Conservation (phyloP, 2,329 filamentous ascomycete genomes). For the Penicillium concentricum region DNA sequence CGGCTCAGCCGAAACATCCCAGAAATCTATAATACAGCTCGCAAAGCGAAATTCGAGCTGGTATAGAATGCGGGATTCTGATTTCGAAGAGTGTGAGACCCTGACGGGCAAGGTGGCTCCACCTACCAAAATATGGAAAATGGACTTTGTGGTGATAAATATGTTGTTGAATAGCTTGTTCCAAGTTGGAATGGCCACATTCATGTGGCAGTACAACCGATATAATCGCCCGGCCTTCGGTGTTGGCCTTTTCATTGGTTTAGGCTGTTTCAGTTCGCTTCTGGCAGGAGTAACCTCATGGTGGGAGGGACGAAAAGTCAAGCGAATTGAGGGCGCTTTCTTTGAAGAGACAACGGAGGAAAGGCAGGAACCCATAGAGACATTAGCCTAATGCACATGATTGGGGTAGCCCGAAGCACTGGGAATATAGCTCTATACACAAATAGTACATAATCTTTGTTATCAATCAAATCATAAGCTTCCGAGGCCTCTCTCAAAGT, state of each 20-base stretch:
- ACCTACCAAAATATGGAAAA: background rate
- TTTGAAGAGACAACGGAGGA: background rate
- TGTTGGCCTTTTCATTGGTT: background rate
- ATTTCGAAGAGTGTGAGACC: background rate
- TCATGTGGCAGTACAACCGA: background rate
- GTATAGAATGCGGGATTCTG: background rate
- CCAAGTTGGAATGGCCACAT: background rate
- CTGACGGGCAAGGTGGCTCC: background rate
- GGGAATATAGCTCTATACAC: background rate
- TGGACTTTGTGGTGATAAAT: background rate
- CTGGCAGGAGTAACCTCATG: background rate
- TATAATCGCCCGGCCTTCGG: background rate
- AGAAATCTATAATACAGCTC: background rate
- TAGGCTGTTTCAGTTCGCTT: background rate
- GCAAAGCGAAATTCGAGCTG: background rate
- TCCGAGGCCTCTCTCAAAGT: too few relatives aligned
- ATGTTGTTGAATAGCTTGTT: background rate
- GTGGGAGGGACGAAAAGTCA: background rate
- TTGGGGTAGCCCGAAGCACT: too few relatives aligned
- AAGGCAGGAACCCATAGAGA: background rate
- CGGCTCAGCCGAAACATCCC: background rate
- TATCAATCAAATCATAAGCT: too few relatives aligned
- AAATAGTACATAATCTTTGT: too few relatives aligned
- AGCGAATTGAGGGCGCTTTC: background rate
- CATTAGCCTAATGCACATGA: background rate